phyloP scores from a whole-genome alignment of 1,284 basidiomycete genomes.

The Hemileia vastatrix region DNA sequence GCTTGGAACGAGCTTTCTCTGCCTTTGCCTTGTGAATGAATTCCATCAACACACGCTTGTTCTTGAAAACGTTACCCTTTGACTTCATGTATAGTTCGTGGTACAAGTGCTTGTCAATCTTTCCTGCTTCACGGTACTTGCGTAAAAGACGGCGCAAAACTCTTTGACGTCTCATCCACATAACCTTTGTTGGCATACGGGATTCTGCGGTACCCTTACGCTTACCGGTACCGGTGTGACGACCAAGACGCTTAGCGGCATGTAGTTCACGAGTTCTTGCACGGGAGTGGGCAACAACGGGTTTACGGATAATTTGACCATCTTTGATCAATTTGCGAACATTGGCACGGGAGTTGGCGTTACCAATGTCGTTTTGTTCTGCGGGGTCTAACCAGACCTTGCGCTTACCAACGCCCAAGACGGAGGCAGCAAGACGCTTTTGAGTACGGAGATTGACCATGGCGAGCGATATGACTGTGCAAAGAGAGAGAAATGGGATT shows the following conservation, averaged over 20 bases:
- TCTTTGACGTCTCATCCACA: constrained; percentile 97
- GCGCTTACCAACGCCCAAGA: constrained; percentile 92
- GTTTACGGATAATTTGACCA: constrained; percentile 77
- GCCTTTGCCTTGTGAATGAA: constrained; percentile 99
- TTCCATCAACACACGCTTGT: too few relatives aligned
- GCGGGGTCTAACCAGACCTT: constrained; percentile 98
- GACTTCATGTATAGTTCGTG: constrained; percentile 98
- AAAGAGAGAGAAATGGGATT: too few relatives aligned
- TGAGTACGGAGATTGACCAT: constrained; percentile 71
- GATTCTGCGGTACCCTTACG: constrained; percentile 98
- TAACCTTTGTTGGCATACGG: constrained; percentile 93
- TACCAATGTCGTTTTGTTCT: constrained; percentile 93
- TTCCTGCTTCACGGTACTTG: constrained; percentile 98
- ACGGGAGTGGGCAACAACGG: constrained; percentile 88
- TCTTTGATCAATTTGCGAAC: constrained; percentile 95
- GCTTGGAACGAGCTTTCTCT: constrained; percentile 96
- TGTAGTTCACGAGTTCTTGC: constrained; percentile 83
- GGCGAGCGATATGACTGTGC: too few relatives aligned
- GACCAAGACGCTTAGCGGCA: constrained; percentile 93
- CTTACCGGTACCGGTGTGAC: constrained; percentile 82
- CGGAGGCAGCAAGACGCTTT: constrained; percentile 96
- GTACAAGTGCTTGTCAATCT: constrained; percentile 99
- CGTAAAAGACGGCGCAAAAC: constrained; percentile 86
- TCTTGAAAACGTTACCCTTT: constrained; percentile 99
- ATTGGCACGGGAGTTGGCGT: constrained; percentile 96